A percentile compares a stretch with the other conserved stretches of the same genome.
Evolutionary conservation across 345 rosid genomes (phyloP).

Genomic region (Syzygium jambos): DNA sequence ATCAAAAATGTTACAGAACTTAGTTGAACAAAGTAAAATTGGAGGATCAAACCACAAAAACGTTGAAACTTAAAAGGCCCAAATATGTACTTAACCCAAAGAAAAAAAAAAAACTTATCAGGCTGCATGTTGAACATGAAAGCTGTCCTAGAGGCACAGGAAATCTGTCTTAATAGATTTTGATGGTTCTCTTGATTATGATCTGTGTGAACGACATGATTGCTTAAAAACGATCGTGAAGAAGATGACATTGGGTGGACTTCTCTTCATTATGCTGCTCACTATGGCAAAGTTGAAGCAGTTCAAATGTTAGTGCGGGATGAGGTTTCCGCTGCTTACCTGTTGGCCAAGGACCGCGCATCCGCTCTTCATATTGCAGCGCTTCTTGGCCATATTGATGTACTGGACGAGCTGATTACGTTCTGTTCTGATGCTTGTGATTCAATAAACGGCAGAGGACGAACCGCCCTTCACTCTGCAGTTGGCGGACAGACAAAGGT

Average conservation of each 20-base stretch:
- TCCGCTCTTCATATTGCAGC: constrained; percentile 20
- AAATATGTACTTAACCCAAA: not conserved
- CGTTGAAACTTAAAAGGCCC: too few relatives aligned
- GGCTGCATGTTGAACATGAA: not conserved
- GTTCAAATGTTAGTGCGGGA: not conserved
- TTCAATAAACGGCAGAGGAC: not conserved
- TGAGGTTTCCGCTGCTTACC: constrained; percentile 9
- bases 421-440: constrained; percentile 6
- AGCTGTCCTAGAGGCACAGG: not conserved
- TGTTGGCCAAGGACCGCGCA: constrained; percentile 4
- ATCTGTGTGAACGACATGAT: not conserved
- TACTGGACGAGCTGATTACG: constrained; percentile 1
- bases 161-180: not conserved
- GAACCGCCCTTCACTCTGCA: constrained; percentile 20
- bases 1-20: too few relatives aligned
- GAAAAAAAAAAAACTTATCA: not conserved
- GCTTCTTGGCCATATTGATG: not conserved
- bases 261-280: constrained; percentile 15
- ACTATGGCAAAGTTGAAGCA: constrained; percentile 3
- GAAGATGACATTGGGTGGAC: constrained; percentile 14
- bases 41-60: too few relatives aligned
- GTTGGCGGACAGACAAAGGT: not conserved
- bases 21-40: too few relatives aligned
- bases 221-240: not conserved
- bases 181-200: not conserved